Base-by-base conservation (phyloP, 805 yeast genomes). In the Monosporozyma aerobia region DNA sequence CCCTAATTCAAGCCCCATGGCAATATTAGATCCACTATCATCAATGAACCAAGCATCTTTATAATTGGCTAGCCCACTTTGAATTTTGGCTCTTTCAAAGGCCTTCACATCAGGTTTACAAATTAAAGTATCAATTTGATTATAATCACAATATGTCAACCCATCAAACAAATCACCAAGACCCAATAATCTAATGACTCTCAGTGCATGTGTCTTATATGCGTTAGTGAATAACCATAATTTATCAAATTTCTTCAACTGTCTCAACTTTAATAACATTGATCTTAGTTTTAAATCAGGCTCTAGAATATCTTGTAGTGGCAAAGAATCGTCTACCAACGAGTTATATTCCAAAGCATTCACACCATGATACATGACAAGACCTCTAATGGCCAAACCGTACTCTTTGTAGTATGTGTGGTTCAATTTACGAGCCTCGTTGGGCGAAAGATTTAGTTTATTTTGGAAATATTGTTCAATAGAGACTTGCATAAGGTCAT, bases 211-310 rank as follows among this genome's bases (percentile, higher is more conserved):
- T 62, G 81, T 89, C 64, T 84, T 83, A 71, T 92, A 92, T 1
- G 99, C 98, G 67, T 92, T 92, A 4, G 99, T 92, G 63, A 89
- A 86, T 45, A 94, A 76, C 99, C 99, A 92, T 57, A 92, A 72
- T 62, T 83, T 76, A 60, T 82, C 84, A 53, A 84, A 81, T 56
- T 81, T 78, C 1, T 79, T 74, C n/a, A 69, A 63, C 11, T 54
- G 25, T 53, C 62, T 69, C 44, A 86, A 58, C 9, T 69, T 60
- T 3, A 77, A 52, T 45, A 86, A 69, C 76, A 81, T 69, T 27
- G 75, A 68, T 55, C 90, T 73, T 52, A 84, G 70, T 41, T 70
- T 65, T 5, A 67, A 68, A 59, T 85, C 81, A 46, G 90, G 95
- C 49, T 73, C 68, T 52, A 92, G 74, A n/a, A 90, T 83, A 50